A percentile compares a stretch with the other conserved stretches of the same genome.
These are phyloP conservation scores for Tolypocladium tropicale DNA, from an alignment of 2,329 filamentous ascomycete genomes.

Conservation along the genomic window DNA sequence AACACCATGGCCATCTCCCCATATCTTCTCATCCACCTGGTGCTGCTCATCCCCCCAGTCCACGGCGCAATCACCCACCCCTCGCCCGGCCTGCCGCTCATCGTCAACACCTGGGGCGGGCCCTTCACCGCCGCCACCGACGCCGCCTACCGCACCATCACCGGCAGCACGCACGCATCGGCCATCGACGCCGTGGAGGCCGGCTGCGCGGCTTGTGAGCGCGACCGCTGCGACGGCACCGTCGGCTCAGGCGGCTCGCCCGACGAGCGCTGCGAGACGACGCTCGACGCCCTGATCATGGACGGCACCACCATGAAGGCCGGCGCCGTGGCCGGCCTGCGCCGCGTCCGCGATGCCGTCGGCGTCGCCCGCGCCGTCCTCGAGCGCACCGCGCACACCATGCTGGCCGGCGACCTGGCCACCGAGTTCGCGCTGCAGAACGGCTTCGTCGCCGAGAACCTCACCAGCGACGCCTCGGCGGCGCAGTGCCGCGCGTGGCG, in stretches of 20 bases:
- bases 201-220: conserved; percentile 42
- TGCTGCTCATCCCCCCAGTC: conserved; percentile 5
- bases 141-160: conserved; percentile 33
- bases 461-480: conserved; percentile 30
- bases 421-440: conserved; percentile 41
- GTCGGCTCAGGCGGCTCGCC: conserved; percentile 46
- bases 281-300: conserved; percentile 49
- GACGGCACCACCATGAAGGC: conserved; percentile 42
- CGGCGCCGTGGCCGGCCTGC: conserved; percentile 41
- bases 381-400: conserved; percentile 38
- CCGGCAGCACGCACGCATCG: conserved; percentile 13
- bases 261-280: conserved; percentile 46
- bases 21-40: conserved; percentile 1
- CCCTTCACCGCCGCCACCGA: conserved; percentile 41
- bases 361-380: conserved; percentile 40
- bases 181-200: conserved; percentile 40
- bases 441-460: conserved; percentile 35
- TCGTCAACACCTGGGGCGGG: conserved; percentile 46
- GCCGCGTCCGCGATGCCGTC: conserved; percentile 37
- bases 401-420: conserved; percentile 42
- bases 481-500: conserved; percentile 33
- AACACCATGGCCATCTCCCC: conserved; percentile 5
- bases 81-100: conserved; percentile 30
- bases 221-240: conserved; percentile 41
- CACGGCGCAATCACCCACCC: conserved; percentile 14